A percentile compares a stretch with the other conserved stretches of the same genome.
phyloP scores from a whole-genome alignment of 805 yeast genomes.

The Wilhelminamyces savonicus region DNA sequence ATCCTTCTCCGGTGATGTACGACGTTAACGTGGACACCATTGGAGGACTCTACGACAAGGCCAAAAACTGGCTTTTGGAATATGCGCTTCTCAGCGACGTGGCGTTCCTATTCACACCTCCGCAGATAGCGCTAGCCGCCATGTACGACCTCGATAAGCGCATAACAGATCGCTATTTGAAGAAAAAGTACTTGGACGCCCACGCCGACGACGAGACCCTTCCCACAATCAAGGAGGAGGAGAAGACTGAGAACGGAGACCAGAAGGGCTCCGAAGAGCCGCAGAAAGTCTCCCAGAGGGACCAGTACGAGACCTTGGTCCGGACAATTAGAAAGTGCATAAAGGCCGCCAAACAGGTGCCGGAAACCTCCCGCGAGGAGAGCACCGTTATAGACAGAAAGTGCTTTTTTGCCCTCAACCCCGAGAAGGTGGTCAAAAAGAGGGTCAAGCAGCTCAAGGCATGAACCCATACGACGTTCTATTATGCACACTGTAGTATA shows the following conservation, averaged over 20 bases:
- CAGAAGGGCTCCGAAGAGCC: slow-evolving; percentile 2
- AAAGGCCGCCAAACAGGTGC: slow-evolving; percentile 32
- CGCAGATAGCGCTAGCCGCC: slow-evolving; percentile 91
- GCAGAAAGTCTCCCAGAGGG: slow-evolving; percentile 3
- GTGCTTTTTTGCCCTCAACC: slow-evolving; percentile 57
- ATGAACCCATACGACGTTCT: too few species aligned
- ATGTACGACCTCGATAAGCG: slow-evolving; percentile 61
- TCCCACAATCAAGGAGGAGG: slow-evolving; percentile 7
- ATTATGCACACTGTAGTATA: too few species aligned
- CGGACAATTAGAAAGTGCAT: slow-evolving; percentile 45
- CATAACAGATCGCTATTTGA: slow-evolving; percentile 60
- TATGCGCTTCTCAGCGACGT: slow-evolving; percentile 69
- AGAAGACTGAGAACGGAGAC: neutral
- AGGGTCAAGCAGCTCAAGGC: slow-evolving; percentile 9
- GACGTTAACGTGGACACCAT: slow-evolving; percentile 46
- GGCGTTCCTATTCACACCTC: slow-evolving; percentile 77
- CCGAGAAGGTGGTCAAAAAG: slow-evolving; percentile 45
- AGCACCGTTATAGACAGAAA: slow-evolving; percentile 60
- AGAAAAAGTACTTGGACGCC: slow-evolving; percentile 46
- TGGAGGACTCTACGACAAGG: slow-evolving; percentile 65
- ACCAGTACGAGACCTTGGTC: slow-evolving; percentile 40
- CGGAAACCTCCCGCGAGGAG: slow-evolving; percentile 51
- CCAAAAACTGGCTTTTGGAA: slow-evolving; percentile 59
- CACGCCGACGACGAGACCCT: slow-evolving; percentile 8
- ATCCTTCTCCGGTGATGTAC: slow-evolving; percentile 38